Conservation (phyloP, 139 green algal genomes). For the Chlorella sp. region DNA sequence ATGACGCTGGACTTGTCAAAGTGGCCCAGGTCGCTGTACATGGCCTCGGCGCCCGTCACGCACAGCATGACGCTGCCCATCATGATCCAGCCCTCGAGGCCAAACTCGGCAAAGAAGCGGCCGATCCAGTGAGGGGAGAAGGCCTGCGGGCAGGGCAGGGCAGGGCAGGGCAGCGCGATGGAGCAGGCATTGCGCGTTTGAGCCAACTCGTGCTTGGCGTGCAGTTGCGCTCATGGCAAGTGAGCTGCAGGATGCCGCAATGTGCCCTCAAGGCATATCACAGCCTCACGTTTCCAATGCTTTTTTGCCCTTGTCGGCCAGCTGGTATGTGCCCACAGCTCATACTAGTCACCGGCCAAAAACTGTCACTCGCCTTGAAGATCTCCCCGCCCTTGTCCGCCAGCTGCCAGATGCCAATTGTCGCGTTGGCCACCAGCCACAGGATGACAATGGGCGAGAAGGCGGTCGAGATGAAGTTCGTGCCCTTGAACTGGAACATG, state of each 20-base stretch:
- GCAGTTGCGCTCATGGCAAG: too few species aligned
- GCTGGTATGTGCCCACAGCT: too few species aligned
- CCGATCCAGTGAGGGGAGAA: constrained; percentile 17
- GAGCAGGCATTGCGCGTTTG: too few species aligned
- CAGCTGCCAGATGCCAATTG: constrained; percentile 56
- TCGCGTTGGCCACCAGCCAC: constrained; percentile 38
- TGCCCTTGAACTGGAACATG: constrained; percentile 45
- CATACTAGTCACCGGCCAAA: too few species aligned
- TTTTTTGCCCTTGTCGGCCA: too few species aligned
- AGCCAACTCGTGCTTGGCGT: too few species aligned
- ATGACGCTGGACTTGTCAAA: constrained; percentile 37
- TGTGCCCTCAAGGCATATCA: too few species aligned
- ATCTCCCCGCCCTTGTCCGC: constrained; percentile 3
- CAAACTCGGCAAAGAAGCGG: constrained; percentile 20
- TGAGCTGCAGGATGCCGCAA: too few species aligned
- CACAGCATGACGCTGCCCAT: constrained; percentile 52
- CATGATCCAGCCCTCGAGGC: constrained; percentile 25
- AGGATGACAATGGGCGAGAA: constrained; percentile 54
- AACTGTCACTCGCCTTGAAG: constrained; percentile 7
- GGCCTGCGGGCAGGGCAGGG: constrained; percentile 1
- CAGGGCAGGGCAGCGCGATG: too few species aligned
- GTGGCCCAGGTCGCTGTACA: constrained; percentile 66
- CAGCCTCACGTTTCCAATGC: too few species aligned
- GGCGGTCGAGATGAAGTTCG: constrained; percentile 12
- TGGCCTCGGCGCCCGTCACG: constrained; percentile 59